Conservation (phyloP, 2,329 filamentous ascomycete species). For the Sarocladiaceae sp. region DNA sequence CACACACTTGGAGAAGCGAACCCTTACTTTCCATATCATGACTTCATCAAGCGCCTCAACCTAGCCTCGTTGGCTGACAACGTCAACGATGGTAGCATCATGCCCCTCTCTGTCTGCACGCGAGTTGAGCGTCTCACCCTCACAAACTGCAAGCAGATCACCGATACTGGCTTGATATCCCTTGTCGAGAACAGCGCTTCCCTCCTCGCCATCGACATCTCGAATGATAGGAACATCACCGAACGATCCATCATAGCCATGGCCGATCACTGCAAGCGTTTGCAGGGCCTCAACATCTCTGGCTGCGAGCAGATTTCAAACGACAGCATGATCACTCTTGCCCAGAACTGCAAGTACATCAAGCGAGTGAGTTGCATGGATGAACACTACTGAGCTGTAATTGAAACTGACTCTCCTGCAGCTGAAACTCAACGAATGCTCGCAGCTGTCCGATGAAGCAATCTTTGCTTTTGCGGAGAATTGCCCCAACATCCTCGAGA, state of each 20-base stretch:
- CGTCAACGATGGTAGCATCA: constrained; percentile 84
- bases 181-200: constrained; percentile 74
- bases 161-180: constrained; percentile 73
- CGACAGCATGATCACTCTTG: constrained; percentile 74
- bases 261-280: constrained; percentile 71
- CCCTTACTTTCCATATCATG: constrained; percentile 83
- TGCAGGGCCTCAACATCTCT: constrained; percentile 92
- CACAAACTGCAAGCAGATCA: constrained; percentile 80
- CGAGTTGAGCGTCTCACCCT: constrained; percentile 87
- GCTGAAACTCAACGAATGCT: constrained; percentile 91
- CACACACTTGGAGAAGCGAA: constrained; percentile 63
- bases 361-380: constrained; percentile 60
- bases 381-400: background rate
- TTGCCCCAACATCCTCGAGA: constrained; percentile 91
- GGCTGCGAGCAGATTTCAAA: constrained; percentile 80
- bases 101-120: constrained; percentile 77
- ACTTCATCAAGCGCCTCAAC: constrained; percentile 89
- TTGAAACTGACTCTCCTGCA: constrained; percentile 25
- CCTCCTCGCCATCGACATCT: constrained; percentile 85
- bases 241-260: constrained; percentile 73
- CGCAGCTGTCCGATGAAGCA: constrained; percentile 74
- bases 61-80: constrained; percentile 68
- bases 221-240: constrained; percentile 75
- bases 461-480: constrained; percentile 80
- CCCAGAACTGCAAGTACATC: constrained; percentile 75